A percentile compares a stretch with the other conserved stretches of the same genome.
These are phyloP conservation scores for Sporisorium sorghi DNA, from an alignment of 1,284 basidiomycete genomes.

Conservation along the genomic window DNA sequence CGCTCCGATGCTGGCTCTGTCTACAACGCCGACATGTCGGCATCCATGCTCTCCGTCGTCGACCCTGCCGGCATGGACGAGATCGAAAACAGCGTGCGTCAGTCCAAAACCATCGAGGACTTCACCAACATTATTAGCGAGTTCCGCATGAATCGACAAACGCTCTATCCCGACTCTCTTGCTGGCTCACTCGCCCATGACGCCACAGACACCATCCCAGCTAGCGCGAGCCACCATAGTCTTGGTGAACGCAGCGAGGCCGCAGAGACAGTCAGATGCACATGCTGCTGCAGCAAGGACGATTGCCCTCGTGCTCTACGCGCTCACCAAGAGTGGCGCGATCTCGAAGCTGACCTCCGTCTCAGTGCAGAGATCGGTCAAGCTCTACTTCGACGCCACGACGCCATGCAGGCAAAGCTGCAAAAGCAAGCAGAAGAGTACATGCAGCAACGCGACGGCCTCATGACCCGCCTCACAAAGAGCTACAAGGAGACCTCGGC, in stretches of 20 bases:
- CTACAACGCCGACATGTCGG: conserved; percentile 32
- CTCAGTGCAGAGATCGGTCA: conserved; percentile 85
- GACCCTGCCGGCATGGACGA: conserved; percentile 42
- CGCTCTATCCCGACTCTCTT: conserved; percentile 41
- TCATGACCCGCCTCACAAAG: conserved; percentile 57
- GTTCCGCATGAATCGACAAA: conserved; percentile 56
- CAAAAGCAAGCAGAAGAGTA: conserved; percentile 67
- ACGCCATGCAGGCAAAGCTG: conserved; percentile 79
- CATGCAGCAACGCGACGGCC: conserved; percentile 57
- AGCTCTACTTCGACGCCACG: conserved; percentile 85
- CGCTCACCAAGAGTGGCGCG: conserved; percentile 62
- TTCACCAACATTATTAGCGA: conserved; percentile 65
- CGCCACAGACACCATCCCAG: conserved; percentile 7
- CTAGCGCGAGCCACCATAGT: conserved; percentile 35
- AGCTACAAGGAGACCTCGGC: conserved; percentile 56
- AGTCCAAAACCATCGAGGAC: conserved; percentile 62
- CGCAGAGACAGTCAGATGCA: conserved; percentile 29
- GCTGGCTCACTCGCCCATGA: conserved; percentile 16
- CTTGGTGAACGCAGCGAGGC: conserved; percentile 37
- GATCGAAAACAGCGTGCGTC: conserved; percentile 58
- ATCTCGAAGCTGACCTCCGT: conserved; percentile 65
- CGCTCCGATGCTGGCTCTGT: conserved; percentile 35
- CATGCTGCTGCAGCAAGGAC: conserved; percentile 62
- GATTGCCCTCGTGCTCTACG: conserved; percentile 58
- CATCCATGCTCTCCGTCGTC: conserved; percentile 46